Percentiles rank a stretch among this genome's conserved stretches.
These are phyloP conservation scores for Eucalyptus polyanthemos DNA, from an alignment of 345 rosid species.

Conservation along the genomic window DNA sequence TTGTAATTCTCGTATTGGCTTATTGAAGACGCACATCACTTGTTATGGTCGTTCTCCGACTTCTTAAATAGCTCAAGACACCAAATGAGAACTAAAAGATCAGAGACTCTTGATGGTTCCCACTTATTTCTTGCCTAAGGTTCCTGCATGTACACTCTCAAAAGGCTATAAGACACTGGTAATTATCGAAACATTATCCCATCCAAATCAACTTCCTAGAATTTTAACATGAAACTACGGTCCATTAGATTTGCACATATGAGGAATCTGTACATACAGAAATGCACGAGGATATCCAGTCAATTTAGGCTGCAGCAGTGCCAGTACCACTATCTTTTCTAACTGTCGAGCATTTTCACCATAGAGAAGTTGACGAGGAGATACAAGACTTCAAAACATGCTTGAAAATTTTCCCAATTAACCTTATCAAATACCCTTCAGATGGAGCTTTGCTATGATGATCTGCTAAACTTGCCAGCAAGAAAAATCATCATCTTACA, in stretches of 20 bases:
- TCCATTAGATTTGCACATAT: background rate
- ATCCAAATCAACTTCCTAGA: background rate
- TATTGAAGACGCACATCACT: background rate
- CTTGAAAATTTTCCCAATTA: background rate
- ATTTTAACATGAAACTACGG: background rate
- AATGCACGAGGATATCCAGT: background rate
- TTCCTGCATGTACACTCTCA: background rate
- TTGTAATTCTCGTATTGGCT: background rate
- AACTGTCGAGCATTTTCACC: background rate
- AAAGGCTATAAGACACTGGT: background rate
- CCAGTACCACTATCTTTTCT: background rate
- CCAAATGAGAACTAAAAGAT: background rate
- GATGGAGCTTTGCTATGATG: background rate
- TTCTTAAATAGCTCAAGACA: background rate
- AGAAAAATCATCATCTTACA: background rate
- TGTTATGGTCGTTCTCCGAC: background rate
- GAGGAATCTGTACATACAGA: background rate
- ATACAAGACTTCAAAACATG: background rate
- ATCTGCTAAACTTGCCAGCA: background rate
- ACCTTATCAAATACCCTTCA: background rate
- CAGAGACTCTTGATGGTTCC: background rate
- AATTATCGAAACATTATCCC: background rate
- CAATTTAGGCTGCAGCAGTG: background rate
- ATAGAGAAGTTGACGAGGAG: background rate
- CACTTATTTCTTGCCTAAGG: background rate